Evolutionary conservation across 139 green algal genomes (phyloP).

Genomic region (Closterium sp.): DNA sequence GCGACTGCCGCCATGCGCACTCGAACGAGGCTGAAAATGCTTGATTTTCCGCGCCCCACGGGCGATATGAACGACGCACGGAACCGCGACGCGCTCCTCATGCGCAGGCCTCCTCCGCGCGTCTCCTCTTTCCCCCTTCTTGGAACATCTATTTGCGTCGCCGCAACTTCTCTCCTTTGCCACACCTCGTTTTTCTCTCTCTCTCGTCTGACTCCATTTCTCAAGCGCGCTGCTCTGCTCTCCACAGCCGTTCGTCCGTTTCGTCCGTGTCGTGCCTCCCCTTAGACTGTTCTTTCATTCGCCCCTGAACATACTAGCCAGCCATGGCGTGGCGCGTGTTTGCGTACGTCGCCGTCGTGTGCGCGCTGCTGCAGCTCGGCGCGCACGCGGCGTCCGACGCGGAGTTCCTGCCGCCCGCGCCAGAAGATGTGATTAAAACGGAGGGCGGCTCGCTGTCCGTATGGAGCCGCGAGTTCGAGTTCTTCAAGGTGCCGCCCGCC

Average conservation of each 20-base stretch:
- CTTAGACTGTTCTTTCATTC: too few relatives aligned
- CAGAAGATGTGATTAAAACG: slow-evolving; percentile 2
- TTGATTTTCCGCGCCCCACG: too few relatives aligned
- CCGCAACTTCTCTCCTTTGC: not conserved
- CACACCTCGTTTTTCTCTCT: not conserved
- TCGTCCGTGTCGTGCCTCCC: too few relatives aligned
- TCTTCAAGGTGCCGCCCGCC: not conserved
- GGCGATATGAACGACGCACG: not conserved
- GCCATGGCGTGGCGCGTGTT: not conserved
- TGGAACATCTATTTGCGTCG: not conserved
- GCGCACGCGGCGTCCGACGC: not conserved
- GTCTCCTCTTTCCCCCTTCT: not conserved
- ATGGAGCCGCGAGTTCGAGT: not conserved
- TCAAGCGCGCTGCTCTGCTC: not conserved
- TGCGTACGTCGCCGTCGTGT: not conserved
- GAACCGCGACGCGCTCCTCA: not conserved
- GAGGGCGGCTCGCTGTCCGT: slow-evolving; percentile 5
- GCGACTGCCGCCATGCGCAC: not conserved
- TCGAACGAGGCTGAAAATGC: not conserved
- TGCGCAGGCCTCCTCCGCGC: not conserved
- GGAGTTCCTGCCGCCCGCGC: not conserved
- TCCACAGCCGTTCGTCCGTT: not conserved
- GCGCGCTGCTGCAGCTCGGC: not conserved
- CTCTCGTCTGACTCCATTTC: not conserved
- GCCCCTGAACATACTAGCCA: too few relatives aligned